Base-by-base conservation (phyloP, 345 rosid species). In the Pistacia atlantica region DNA sequence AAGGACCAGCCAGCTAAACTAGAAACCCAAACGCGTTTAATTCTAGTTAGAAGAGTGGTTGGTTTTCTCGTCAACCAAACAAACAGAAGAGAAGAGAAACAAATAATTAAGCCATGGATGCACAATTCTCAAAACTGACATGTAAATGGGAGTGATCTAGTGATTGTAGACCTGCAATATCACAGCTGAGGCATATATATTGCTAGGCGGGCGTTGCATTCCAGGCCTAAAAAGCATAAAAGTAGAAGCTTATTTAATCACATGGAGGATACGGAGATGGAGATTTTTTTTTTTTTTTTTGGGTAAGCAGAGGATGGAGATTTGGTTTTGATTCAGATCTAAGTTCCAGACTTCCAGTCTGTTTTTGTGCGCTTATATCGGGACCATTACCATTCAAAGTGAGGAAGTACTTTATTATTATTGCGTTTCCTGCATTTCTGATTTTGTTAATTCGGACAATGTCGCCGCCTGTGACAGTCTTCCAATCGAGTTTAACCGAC, bases 111-210 rank as follows among this genome's bases (percentile, higher is more conserved):
- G 31, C 46, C 49, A 28, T 52, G 14, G 35, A 25, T 4, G 17
- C 67, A 60, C 76, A 49, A 35, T 48, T 60, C 58, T 28, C 67
- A 72, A 72, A 60, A 10, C 8, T 60, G 38, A 42, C n/a, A 60
- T 16, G 13, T 2, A 46, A 33, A 25, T 14, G 5, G 5, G 57
- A 54, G 57, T 13, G 46, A 3, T 38, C 25, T n/a, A 65, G 28
- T 52, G 17, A 4, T 8, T 17, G 51, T 37, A 55, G 74, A 45
- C 65, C 60, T 49, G 60, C 45, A 14, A 13, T 8, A 20, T 56
- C 61, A 74, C 62, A 11, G 18, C 12, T 2, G 22, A 18, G n/a
- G 1, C 18, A 73, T 0, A 22, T 5, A 20, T 5, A 10, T 65
- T 9, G 25, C 35, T 69, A 69, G 73, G 61, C 54, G 25, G 56